Conservation (phyloP, 2,329 filamentous ascomycete genomes). For the Mycogone perniciosa region DNA sequence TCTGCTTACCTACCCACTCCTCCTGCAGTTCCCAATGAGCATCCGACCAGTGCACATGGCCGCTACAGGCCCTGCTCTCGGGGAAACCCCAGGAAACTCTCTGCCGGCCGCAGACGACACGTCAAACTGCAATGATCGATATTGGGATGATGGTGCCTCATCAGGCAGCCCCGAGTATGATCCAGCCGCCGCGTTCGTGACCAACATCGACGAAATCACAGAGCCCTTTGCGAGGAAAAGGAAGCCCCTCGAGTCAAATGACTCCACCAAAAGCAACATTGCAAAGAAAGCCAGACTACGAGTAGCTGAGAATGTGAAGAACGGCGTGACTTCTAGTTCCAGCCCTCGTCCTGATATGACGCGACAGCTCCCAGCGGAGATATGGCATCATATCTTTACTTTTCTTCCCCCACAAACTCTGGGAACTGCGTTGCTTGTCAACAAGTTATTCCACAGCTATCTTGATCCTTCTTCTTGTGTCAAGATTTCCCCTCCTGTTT, state of each 20-base stretch:
- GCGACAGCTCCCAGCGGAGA: slow-evolving; percentile 46
- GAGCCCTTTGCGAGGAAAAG: slow-evolving; percentile 7
- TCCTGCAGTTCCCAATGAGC: too few relatives aligned
- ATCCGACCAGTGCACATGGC: too few relatives aligned
- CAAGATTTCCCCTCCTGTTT: slow-evolving; percentile 17
- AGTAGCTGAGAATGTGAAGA: neutral
- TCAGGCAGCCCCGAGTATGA: neutral
- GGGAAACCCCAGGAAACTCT: too few relatives aligned
- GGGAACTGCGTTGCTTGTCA: slow-evolving; percentile 60
- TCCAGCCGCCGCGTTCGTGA: neutral
- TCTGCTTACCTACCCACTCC: too few relatives aligned
- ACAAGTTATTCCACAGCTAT: slow-evolving; percentile 57
- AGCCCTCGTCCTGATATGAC: slow-evolving; percentile 8
- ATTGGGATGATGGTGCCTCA: neutral
- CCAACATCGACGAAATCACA: neutral
- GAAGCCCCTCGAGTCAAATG: neutral
- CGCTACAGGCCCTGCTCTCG: too few relatives aligned
- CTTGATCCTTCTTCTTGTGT: slow-evolving; percentile 43
- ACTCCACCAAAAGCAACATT: neutral
- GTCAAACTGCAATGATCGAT: too few relatives aligned
- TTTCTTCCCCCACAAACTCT: slow-evolving; percentile 58
- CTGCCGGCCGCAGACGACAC: too few relatives aligned
- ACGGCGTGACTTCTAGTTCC: neutral
- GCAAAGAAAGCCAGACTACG: slow-evolving; percentile 12
- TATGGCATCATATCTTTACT: slow-evolving; percentile 66